These are phyloP conservation scores for Zalerion maritima DNA, from an alignment of 495 filamentous ascomycete species.

Conservation along the genomic window DNA sequence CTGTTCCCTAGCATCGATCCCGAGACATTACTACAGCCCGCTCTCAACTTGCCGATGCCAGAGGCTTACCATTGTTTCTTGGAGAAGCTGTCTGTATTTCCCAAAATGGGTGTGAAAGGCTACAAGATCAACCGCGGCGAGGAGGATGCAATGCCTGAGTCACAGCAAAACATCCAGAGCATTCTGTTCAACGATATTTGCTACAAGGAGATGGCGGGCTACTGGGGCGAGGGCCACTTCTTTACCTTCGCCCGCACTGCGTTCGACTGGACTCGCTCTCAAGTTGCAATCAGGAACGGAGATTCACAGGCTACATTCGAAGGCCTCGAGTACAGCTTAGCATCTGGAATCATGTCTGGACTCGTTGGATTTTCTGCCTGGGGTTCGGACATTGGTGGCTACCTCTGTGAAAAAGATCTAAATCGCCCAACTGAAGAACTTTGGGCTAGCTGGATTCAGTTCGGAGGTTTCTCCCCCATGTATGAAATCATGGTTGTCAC, in stretches of 20 bases:
- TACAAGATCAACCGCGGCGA: slow-evolving; percentile 23
- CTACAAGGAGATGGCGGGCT: slow-evolving; percentile 14
- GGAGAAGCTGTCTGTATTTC: slow-evolving; percentile 11
- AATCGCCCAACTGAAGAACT: slow-evolving; percentile 15
- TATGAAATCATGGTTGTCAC: slow-evolving; percentile 23
- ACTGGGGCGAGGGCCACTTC: slow-evolving; percentile 15
- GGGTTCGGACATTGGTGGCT: slow-evolving; percentile 19
- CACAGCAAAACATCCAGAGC: slow-evolving; percentile 18
- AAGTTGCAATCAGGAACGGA: slow-evolving; percentile 17
- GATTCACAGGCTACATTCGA: slow-evolving; percentile 15
- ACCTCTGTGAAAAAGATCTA: slow-evolving; percentile 9
- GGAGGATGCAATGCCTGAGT: slow-evolving; percentile 19
- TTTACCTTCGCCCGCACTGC: slow-evolving; percentile 16
- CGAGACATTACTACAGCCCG: slow-evolving; percentile 12
- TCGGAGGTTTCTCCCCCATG: slow-evolving; percentile 15
- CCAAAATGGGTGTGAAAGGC: slow-evolving; percentile 16
- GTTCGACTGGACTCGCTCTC: slow-evolving; percentile 13
- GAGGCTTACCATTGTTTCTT: slow-evolving; percentile 18
- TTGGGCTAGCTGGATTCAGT: slow-evolving; percentile 22
- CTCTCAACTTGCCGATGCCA: slow-evolving; percentile 19
- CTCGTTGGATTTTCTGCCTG: slow-evolving; percentile 15
- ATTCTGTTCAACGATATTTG: slow-evolving; percentile 15
- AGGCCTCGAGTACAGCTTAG: slow-evolving; percentile 15
- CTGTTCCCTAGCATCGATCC: slow-evolving; percentile 12
- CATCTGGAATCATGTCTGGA: slow-evolving; percentile 16